A percentile compares a stretch with the other conserved stretches of the same genome.
These are phyloP conservation scores for Leccinum fibrillosum DNA, from an alignment of 768 basidiomycete species.

Conservation along the genomic window DNA sequence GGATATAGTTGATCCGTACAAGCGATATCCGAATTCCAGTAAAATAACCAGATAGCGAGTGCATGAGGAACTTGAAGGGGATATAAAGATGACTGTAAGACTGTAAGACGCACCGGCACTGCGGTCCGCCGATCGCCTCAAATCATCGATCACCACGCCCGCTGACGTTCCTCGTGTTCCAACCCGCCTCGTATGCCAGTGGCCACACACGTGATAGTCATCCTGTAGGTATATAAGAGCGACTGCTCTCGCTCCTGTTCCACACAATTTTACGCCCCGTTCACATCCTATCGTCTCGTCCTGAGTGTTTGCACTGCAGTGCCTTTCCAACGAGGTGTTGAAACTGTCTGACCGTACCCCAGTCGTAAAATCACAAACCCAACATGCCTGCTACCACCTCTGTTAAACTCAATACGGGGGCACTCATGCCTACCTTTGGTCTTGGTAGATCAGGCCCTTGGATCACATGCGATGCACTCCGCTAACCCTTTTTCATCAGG, in stretches of 20 bases:
- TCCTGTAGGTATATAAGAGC: no score
- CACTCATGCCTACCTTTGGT: slow-evolving; percentile 71
- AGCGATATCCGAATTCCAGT: neutral
- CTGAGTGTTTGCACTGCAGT: no score
- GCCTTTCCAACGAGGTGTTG: neutral
- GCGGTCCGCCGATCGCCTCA: no score
- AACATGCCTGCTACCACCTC: slow-evolving; percentile 48
- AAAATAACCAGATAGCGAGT: slow-evolving; percentile 1
- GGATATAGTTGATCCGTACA: neutral
- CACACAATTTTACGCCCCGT: no score
- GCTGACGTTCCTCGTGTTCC: no score
- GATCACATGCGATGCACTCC: neutral
- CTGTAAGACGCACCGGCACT: no score
- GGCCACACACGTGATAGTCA: no score
- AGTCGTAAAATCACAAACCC: neutral
- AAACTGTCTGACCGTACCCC: neutral
- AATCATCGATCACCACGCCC: no score
- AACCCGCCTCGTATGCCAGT: no score
- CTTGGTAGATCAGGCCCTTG: slow-evolving; percentile 42
- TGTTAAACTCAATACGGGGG: slow-evolving; percentile 73
- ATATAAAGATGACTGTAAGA: slow-evolving; percentile 2
- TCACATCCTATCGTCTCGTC: no score
- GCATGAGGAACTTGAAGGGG: neutral
- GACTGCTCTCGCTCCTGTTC: no score
- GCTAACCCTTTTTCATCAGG: slow-evolving; percentile 36